These are phyloP conservation scores for Lycium ferocissimum DNA, from an alignment of 257 asterid genomes.

Conservation along the genomic window DNA sequence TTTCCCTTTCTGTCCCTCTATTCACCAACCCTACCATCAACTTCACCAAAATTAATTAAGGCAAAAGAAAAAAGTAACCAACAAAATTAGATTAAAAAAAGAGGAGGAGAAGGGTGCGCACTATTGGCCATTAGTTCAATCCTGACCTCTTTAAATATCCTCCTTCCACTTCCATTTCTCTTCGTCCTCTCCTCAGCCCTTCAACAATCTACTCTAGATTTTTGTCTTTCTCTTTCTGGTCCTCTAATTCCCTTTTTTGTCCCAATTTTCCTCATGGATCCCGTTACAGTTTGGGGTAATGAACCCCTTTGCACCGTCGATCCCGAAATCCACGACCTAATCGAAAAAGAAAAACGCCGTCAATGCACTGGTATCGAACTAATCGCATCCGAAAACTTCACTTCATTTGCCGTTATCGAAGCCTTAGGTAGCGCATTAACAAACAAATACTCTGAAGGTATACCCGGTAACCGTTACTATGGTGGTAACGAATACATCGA, in stretches of 20 bases:
- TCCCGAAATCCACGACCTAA: conserved; percentile 56
- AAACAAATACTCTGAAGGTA: conserved; percentile 94
- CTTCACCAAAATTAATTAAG: conserved; percentile 15
- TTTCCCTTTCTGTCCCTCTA: not conserved
- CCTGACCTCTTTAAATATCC: not conserved
- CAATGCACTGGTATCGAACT: conserved; percentile 60
- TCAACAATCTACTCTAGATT: not conserved
- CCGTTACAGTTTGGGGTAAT: conserved; percentile 54
- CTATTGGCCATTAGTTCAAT: not conserved
- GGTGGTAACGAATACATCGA: conserved; percentile 58
- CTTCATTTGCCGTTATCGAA: conserved; percentile 90
- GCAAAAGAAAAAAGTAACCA: too few species aligned
- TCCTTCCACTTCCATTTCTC: not conserved
- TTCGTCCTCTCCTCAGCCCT: not conserved
- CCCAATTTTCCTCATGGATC: conserved; percentile 42
- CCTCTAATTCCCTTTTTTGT: not conserved
- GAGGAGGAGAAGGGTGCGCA: not conserved
- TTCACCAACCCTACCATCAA: conserved; percentile 21
- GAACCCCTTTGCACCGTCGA: conserved; percentile 46
- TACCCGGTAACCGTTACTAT: conserved; percentile 69
- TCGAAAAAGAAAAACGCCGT: conserved; percentile 55
- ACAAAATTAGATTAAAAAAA: too few species aligned
- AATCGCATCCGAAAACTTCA: conserved; percentile 85
- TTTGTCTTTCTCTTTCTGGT: too few species aligned
- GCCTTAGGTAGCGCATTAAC: conserved; percentile 96